Conservation (phyloP, 2,329 filamentous ascomycete species). For the Ascochyta viciae-villosae region DNA sequence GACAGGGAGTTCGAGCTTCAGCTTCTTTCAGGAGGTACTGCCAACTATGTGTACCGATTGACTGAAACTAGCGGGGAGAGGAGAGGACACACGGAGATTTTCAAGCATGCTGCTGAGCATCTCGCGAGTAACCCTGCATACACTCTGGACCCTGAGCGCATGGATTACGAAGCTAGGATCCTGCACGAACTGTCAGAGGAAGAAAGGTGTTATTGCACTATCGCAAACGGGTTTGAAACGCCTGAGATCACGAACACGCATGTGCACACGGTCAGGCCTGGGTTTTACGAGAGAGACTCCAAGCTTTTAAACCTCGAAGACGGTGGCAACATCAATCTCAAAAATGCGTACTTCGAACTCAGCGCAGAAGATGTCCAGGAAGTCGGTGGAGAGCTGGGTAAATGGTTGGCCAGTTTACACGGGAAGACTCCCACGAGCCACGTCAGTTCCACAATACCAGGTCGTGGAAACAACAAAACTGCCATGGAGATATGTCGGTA, state of each 20-base stretch:
- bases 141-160: conserved; percentile 36
- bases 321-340: conserved; percentile 40
- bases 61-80: neutral
- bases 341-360: conserved; percentile 38
- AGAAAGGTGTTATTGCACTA: neutral
- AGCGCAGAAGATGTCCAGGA: conserved; percentile 23
- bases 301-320: conserved; percentile 44
- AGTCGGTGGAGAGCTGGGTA: conserved; percentile 36
- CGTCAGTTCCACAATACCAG: neutral
- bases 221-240: neutral
- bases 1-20: neutral
- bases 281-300: conserved; percentile 32
- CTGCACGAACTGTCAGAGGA: conserved; percentile 26
- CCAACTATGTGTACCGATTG: conserved; percentile 48
- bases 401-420: conserved; percentile 46
- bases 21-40: conserved; percentile 41
- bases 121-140: conserved; percentile 33
- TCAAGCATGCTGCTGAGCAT: conserved; percentile 47
- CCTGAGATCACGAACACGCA: neutral
- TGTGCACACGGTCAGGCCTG: conserved; percentile 29
- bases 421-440: conserved; percentile 17
- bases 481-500: conserved; percentile 39
- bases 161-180: conserved; percentile 45
- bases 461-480: conserved; percentile 26
- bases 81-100: conserved; percentile 27